Percentiles rank a stretch among this genome's conserved stretches.
phyloP scores from a whole-genome alignment of 2,329 filamentous ascomycete species.

The Neonectria faginata region DNA sequence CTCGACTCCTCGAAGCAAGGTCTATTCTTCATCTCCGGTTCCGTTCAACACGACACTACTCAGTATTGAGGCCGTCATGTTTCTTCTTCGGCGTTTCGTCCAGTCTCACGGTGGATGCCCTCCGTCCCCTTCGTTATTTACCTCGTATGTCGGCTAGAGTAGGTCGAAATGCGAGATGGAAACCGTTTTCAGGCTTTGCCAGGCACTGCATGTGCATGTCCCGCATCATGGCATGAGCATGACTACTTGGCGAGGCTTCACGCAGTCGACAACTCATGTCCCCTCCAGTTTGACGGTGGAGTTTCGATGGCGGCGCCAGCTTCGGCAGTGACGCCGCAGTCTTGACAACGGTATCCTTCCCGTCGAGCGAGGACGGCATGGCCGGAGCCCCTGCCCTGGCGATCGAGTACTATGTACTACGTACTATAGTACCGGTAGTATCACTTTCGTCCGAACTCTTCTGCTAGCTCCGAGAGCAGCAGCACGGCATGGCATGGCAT shows the following conservation, averaged over 20 bases:
- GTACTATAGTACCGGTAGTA: not conserved
- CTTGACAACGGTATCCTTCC: constrained; percentile 13
- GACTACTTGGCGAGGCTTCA: constrained; percentile 6
- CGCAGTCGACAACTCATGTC: constrained; percentile 13
- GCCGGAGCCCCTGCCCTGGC: constrained; percentile 32
- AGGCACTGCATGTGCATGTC: constrained; percentile 10
- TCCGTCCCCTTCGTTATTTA: constrained; percentile 22
- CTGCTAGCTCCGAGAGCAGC: constrained; percentile 27
- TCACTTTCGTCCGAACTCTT: constrained; percentile 41
- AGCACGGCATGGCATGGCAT: constrained; percentile 20
- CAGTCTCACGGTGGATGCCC: constrained; percentile 23
- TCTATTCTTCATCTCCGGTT: constrained; percentile 17
- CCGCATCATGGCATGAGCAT: constrained; percentile 8
- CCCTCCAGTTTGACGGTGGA: not conserved
- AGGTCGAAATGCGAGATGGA: constrained; percentile 17
- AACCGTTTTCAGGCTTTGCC: not conserved
- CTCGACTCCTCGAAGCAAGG: constrained; percentile 13
- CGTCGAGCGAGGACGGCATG: constrained; percentile 28
- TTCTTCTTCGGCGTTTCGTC: constrained; percentile 16
- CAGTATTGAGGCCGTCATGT: constrained; percentile 13
- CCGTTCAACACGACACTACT: constrained; percentile 16
- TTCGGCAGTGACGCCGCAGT: constrained; percentile 10
- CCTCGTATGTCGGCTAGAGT: constrained; percentile 1
- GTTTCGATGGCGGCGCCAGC: not conserved
- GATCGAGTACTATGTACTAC: constrained; percentile 11